Conservation (phyloP, 2,329 filamentous ascomycete species). For the Ceratocystis smalleyi region DNA sequence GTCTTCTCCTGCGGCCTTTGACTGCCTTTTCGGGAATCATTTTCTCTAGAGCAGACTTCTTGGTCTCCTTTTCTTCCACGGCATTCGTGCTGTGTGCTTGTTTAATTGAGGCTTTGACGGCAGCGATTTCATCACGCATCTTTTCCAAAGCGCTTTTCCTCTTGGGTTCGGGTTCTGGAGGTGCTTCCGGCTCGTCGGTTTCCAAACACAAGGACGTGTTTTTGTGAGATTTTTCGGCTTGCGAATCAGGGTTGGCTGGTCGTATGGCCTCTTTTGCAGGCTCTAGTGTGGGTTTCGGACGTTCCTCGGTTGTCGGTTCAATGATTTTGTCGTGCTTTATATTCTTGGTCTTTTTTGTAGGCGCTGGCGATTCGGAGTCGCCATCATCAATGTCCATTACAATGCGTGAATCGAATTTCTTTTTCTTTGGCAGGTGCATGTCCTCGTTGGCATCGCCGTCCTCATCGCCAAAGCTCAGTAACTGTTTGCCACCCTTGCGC, state of each 20-base stretch:
- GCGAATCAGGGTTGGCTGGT: background rate
- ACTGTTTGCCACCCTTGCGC: conserved; percentile 57
- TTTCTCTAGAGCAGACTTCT: conserved; percentile 52
- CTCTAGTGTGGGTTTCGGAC: background rate
- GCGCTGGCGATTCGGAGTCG: background rate
- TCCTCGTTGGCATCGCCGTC: conserved; percentile 42
- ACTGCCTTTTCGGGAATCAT: conserved; percentile 61
- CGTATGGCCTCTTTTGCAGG: background rate
- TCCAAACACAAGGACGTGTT: conserved; percentile 1
- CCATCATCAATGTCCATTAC: conserved; percentile 39
- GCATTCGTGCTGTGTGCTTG: conserved; percentile 33
- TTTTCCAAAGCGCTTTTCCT: conserved; percentile 39
- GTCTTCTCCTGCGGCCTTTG: conserved; percentile 46
- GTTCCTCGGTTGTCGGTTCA: background rate
- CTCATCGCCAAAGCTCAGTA: conserved; percentile 63
- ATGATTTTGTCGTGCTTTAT: background rate
- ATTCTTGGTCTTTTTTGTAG: conserved; percentile 14
- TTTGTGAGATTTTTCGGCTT: background rate
- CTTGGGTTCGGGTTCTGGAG: conserved; percentile 18
- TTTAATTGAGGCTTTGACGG: conserved; percentile 68
- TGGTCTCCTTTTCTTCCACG: conserved; percentile 37
- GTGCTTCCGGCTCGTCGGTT: conserved; percentile 1
- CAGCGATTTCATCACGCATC: conserved; percentile 67
- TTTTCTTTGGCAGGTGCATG: conserved; percentile 51
- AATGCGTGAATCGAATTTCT: conserved; percentile 64